A percentile compares a stretch with the other conserved stretches of the same genome.
Conservation (phyloP, 352 stramenopile genomes). For the Globisporangium nunn region DNA sequence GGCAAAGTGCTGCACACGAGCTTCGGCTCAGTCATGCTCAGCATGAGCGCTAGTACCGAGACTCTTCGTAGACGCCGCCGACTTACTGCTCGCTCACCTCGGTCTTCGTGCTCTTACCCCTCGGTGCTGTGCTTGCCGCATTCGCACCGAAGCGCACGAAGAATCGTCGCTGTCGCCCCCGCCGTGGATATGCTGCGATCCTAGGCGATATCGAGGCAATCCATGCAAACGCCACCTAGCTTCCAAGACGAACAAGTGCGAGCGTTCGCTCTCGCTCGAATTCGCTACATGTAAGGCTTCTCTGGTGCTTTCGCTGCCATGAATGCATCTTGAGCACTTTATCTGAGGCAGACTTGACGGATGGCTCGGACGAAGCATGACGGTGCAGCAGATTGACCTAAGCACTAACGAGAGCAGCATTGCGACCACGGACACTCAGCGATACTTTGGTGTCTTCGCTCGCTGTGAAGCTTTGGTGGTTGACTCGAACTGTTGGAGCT, state of each 20-base stretch:
- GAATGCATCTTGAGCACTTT: neutral
- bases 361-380: slow-evolving; percentile 1
- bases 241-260: neutral
- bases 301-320: too few species aligned
- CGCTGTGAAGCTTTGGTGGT: too few species aligned
- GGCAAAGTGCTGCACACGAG: slow-evolving; percentile 3
- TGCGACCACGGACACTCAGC: neutral
- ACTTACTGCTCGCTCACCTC: neutral
- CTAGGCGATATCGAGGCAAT: slow-evolving; percentile 5
- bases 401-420: neutral
- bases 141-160: slow-evolving; percentile 4
- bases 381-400: neutral
- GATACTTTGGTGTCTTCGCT: neutral
- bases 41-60: slow-evolving; percentile 1
- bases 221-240: neutral
- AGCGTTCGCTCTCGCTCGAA: too few species aligned
- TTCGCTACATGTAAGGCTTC: too few species aligned
- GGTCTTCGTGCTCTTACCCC: neutral
- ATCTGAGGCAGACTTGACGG: neutral
- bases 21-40: slow-evolving; percentile 2
- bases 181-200: slow-evolving; percentile 8
- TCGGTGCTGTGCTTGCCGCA: neutral
- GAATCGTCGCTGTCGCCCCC: neutral
- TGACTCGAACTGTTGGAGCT: neutral
- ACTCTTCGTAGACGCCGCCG: neutral